Percentiles rank a stretch among this genome's conserved stretches.
These are phyloP conservation scores for Nothomitra cinnamomea DNA, from an alignment of 2,329 filamentous ascomycete genomes.

Conservation along the genomic window DNA sequence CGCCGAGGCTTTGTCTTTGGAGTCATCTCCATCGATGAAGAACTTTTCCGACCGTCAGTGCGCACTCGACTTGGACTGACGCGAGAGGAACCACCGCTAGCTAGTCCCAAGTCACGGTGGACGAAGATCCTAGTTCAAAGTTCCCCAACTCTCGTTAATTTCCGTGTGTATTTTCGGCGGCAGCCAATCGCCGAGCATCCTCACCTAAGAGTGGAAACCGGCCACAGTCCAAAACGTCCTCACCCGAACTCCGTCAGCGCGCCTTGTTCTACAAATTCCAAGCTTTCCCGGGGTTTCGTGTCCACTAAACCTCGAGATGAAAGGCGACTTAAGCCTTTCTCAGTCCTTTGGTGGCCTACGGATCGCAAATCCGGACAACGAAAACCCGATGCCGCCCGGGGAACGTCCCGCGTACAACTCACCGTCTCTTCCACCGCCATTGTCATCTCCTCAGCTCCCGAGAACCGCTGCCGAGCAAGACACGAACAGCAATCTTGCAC, in stretches of 20 bases:
- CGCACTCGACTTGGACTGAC: too few relatives aligned
- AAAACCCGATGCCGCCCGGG: constrained; percentile 26
- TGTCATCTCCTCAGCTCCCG: constrained; percentile 14
- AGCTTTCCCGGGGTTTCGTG: background rate
- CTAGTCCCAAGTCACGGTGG: background rate
- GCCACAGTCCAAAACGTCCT: background rate
- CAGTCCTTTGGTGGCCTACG: constrained; percentile 84
- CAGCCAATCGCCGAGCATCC: background rate
- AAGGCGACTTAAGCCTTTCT: constrained; percentile 81
- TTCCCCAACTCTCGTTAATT: background rate
- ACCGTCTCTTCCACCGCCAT: background rate
- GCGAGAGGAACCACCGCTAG: too few relatives aligned
- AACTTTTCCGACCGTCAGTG: too few relatives aligned
- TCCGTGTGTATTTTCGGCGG: background rate
- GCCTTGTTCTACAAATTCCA: background rate
- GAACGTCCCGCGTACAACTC: constrained; percentile 15
- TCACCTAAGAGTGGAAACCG: background rate
- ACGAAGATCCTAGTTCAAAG: background rate
- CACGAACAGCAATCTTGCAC: constrained; percentile 1
- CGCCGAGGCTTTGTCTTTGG: too few relatives aligned
- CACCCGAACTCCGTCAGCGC: background rate
- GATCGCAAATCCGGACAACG: constrained; percentile 89
- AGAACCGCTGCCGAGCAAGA: constrained; percentile 5
- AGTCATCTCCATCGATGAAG: too few relatives aligned
- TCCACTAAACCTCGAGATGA: constrained; percentile 37